Evolutionary conservation across 768 basidiomycete genomes (phyloP), one percentile per base, ranked within the genome.

Genomic region (Trichaptum fuscoviolaceum): DNA sequence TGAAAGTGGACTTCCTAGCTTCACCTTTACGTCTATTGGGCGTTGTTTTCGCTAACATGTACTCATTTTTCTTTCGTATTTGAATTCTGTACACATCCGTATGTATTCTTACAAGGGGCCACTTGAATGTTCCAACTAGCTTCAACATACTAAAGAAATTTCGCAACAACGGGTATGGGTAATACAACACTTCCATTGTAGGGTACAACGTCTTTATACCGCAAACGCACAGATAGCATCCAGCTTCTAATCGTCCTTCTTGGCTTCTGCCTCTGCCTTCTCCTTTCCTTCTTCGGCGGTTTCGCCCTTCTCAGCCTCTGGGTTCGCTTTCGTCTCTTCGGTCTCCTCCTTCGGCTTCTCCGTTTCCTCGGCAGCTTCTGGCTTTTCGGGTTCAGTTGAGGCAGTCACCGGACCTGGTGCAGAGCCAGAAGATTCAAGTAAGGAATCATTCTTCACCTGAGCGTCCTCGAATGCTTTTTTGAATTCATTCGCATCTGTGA

Each of bases 401-500:
- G 76, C 70, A 18, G 73, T 72, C 26, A 73, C 68, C 24, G 62
- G 64, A 60, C 71, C 68, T 57, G 67, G 68, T 67, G 70, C 71
- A 62, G 73, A 67, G 66, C 74, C 72, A 63, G 75, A 75, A 23
- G 72, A 67, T 26, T 67, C 61, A 30, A 70, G 36, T n/a, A 85
- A 74, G 23, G 74, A 77, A 27, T 84, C 78, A 72, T 95, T 96
- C 69, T 74, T 83, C 75, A 82, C 83, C 80, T 92, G 93, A 65
- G 91, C 95, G 6, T 84, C 80, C 78, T 97, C 94, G 76, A 99
- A 99, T 64, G 86, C 90, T 52, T 80, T 77, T 84, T 96, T 97
- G 84, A 99, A 99, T 66, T 90, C 83, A 69, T 77, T 84, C 63
- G 97, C 97, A 77, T 95, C 89, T 92, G 70, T 4, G 57, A 64